Evolutionary conservation across 768 basidiomycete genomes (phyloP).

Genomic region (Hericium alpestre): DNA sequence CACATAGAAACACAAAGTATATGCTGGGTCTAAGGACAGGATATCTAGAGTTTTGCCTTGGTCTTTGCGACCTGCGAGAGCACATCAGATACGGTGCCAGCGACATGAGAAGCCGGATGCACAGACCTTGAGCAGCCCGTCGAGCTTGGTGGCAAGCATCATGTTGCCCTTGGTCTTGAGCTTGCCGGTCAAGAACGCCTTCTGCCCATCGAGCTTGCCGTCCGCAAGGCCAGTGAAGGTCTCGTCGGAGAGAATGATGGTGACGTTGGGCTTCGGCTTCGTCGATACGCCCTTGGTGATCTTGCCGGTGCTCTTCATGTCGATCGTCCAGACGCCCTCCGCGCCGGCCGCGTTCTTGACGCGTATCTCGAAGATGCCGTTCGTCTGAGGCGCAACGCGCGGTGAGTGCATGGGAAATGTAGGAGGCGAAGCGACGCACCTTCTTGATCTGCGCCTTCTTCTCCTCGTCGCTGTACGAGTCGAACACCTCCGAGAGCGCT

Average conservation of each 20-base stretch:
- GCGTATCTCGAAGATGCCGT: slow-evolving; percentile 79
- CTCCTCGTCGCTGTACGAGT: slow-evolving; percentile 45
- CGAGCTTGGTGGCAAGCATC: slow-evolving; percentile 90
- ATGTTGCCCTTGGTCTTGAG: slow-evolving; percentile 88
- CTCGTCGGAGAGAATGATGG: slow-evolving; percentile 68
- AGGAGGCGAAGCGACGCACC: slow-evolving; percentile 26
- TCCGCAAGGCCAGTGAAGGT: slow-evolving; percentile 59
- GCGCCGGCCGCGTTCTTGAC: slow-evolving; percentile 65
- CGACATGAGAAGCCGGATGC: not conserved
- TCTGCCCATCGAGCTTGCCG: slow-evolving; percentile 85
- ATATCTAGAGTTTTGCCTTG: slow-evolving; percentile 9
- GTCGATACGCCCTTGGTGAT: slow-evolving; percentile 54
- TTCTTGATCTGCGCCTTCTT: slow-evolving; percentile 66
- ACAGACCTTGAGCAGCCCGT: slow-evolving; percentile 67
- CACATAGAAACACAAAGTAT: not conserved
- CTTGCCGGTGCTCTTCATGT: slow-evolving; percentile 75
- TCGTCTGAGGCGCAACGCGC: slow-evolving; percentile 33
- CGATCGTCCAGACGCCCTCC: slow-evolving; percentile 81
- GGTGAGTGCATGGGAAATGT: not conserved
- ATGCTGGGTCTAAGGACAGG: not conserved
- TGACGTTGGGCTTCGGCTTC: slow-evolving; percentile 62
- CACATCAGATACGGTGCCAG: not conserved
- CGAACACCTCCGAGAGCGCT: slow-evolving; percentile 41
- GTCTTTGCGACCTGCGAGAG: slow-evolving; percentile 6
- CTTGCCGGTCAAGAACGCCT: slow-evolving; percentile 92